Evolutionary conservation across 1,284 basidiomycete species (phyloP).

Genomic region (Rhodotorula sp.): DNA sequence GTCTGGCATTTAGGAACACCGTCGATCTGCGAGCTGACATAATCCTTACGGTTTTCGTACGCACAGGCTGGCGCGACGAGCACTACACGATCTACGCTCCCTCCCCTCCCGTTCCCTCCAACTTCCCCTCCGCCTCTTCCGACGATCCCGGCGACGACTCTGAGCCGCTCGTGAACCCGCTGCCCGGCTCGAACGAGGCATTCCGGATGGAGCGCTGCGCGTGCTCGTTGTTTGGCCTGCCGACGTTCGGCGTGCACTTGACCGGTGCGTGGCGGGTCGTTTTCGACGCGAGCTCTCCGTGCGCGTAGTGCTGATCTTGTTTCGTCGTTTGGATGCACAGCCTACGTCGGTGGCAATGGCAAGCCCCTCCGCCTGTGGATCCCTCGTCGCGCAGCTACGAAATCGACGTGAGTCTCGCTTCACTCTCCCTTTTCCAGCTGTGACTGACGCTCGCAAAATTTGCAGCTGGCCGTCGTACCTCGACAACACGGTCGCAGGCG

Average conservation of each 20-base stretch:
- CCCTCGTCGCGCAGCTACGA: conserved; percentile 77
- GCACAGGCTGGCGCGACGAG: conserved; percentile 73
- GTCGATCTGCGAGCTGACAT: not conserved
- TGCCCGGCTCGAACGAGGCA: conserved; percentile 60
- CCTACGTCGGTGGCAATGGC: conserved; percentile 45
- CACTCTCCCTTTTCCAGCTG: not conserved
- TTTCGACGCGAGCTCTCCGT: not conserved
- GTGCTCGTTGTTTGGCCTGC: conserved; percentile 80
- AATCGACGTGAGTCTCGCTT: conserved; percentile 67
- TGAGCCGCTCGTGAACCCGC: conserved; percentile 7
- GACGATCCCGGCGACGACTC: conserved; percentile 19
- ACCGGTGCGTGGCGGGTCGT: conserved; percentile 50
- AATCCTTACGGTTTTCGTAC: not conserved
- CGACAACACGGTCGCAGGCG: conserved; percentile 67
- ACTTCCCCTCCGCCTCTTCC: conserved; percentile 55
- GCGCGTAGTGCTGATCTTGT: conserved; percentile 44
- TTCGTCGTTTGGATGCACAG: conserved; percentile 47
- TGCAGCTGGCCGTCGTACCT: conserved; percentile 43
- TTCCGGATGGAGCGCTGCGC: conserved; percentile 89
- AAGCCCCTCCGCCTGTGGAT: conserved; percentile 67
- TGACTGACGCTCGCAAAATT: not conserved
- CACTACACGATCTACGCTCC: conserved; percentile 76
- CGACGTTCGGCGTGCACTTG: conserved; percentile 85
- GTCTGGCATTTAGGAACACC: not conserved
- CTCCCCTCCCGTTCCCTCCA: conserved; percentile 49